Evolutionary conservation across 1,284 basidiomycete species (phyloP).

Genomic region (Irpex sp.): DNA sequence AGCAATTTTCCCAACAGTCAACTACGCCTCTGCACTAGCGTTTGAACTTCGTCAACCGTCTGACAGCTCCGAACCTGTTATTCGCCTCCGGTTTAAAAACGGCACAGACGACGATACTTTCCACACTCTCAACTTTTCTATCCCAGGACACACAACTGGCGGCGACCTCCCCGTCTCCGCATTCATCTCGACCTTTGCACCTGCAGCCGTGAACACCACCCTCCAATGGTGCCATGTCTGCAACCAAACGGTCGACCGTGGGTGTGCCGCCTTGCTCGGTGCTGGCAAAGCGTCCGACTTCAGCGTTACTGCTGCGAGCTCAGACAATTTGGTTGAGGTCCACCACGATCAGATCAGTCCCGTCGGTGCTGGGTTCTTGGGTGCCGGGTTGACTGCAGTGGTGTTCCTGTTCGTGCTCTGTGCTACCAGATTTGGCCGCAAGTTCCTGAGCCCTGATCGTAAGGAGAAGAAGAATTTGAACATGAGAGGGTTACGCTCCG

Average conservation of each 20-base stretch:
- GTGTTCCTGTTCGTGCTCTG: constrained; percentile 36
- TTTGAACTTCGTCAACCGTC: constrained; percentile 34
- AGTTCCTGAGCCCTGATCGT: constrained; percentile 36
- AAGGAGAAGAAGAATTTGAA: not conserved
- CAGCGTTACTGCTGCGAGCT: too few relatives aligned
- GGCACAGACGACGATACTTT: constrained; percentile 33
- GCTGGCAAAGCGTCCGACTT: not conserved
- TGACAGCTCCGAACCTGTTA: constrained; percentile 29
- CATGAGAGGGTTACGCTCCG: constrained; percentile 5
- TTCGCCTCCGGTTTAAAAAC: constrained; percentile 59
- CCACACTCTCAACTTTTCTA: constrained; percentile 22
- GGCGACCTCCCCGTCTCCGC: constrained; percentile 51
- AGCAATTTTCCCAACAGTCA: constrained; percentile 22
- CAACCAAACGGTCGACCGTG: constrained; percentile 47
- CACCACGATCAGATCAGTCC: constrained; percentile 39
- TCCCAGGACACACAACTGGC: constrained; percentile 21
- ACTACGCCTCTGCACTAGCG: constrained; percentile 40
- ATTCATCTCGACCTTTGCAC: constrained; percentile 51
- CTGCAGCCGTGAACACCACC: constrained; percentile 45
- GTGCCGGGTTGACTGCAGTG: constrained; percentile 51
- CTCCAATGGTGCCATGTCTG: constrained; percentile 56
- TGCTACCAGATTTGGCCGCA: constrained; percentile 36
- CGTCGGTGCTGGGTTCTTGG: constrained; percentile 60
- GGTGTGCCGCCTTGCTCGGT: constrained; percentile 42
- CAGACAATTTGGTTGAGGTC: not conserved